phyloP scores from a whole-genome alignment of 2,329 filamentous ascomycete genomes.

The Berkeleyomyces rouxiae region DNA sequence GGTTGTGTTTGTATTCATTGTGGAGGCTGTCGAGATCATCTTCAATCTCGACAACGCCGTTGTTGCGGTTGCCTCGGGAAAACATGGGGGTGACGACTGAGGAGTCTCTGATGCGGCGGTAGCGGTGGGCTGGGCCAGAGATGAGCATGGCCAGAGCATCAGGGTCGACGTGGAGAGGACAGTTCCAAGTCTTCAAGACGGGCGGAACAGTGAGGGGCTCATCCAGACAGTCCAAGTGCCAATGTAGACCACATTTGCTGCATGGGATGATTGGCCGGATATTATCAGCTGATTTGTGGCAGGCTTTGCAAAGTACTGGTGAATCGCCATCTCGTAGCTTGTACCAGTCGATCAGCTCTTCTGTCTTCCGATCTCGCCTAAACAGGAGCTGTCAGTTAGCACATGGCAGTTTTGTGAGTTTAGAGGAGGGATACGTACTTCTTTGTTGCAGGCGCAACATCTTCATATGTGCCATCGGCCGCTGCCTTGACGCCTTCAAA shows the following conservation, averaged over 20 bases:
- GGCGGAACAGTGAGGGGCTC: constrained; percentile 70
- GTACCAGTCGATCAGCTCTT: constrained; percentile 50
- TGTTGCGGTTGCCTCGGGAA: constrained; percentile 50
- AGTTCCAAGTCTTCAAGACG: constrained; percentile 64
- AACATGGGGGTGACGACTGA: constrained; percentile 35
- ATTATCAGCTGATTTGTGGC: constrained; percentile 46
- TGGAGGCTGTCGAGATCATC: constrained; percentile 35
- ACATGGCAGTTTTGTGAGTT: background rate
- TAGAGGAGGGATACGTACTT: background rate
- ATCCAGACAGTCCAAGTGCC: constrained; percentile 86
- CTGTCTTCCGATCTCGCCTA: constrained; percentile 27
- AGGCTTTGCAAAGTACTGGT: constrained; percentile 60
- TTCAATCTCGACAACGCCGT: constrained; percentile 55
- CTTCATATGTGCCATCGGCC: constrained; percentile 65
- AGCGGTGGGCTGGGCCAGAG: constrained; percentile 43
- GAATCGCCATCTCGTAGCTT: constrained; percentile 55
- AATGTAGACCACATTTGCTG: constrained; percentile 64
- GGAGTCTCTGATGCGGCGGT: constrained; percentile 41
- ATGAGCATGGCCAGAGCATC: constrained; percentile 44
- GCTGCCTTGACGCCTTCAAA: constrained; percentile 70
- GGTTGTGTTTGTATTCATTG: constrained; percentile 6
- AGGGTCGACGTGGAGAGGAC: constrained; percentile 72
- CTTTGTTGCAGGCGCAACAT: constrained; percentile 28
- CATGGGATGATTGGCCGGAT: constrained; percentile 69
- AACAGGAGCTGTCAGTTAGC: background rate